Percentiles rank a stretch among this genome's conserved stretches.
Conservation (phyloP, 129 eudicot genomes). For the Arctium minus region DNA sequence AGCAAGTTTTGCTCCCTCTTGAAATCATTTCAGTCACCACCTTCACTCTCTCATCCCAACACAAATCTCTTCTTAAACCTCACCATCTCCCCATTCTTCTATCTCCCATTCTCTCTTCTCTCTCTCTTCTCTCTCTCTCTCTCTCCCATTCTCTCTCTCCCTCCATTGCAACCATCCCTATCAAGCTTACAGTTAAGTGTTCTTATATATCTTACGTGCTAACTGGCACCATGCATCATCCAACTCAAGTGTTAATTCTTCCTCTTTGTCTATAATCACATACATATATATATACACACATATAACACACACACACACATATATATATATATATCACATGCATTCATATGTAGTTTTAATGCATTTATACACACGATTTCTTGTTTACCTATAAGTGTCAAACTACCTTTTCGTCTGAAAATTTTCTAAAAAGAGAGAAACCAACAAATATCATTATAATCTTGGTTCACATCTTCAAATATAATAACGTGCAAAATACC, state of each 20-base stretch:
- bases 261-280: not conserved
- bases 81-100: constrained; percentile 26
- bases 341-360: constrained; percentile 3
- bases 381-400: not conserved
- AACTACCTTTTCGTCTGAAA: not conserved
- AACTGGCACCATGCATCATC: constrained; percentile 23
- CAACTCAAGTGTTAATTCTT: not conserved
- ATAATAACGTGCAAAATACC: not conserved
- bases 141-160: not conserved
- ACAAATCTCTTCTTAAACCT: constrained; percentile 44
- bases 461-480: not conserved
- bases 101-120: constrained; percentile 5
- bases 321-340: not conserved
- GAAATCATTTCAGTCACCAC: constrained; percentile 62
- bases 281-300: not conserved
- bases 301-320: not conserved
- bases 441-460: not conserved
- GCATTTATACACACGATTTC: not conserved
- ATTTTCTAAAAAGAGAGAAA: not conserved
- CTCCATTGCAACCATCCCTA: not conserved
- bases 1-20: constrained; percentile 54
- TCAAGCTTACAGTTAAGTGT: not conserved
- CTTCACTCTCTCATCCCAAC: constrained; percentile 52
- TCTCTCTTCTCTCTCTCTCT: not conserved
- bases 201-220: not conserved